Percentiles rank a stretch among this genome's conserved stretches.
These are phyloP conservation scores for Yamadazyma conglobata DNA, from an alignment of 1,139 yeast species.

Conservation along the genomic window DNA sequence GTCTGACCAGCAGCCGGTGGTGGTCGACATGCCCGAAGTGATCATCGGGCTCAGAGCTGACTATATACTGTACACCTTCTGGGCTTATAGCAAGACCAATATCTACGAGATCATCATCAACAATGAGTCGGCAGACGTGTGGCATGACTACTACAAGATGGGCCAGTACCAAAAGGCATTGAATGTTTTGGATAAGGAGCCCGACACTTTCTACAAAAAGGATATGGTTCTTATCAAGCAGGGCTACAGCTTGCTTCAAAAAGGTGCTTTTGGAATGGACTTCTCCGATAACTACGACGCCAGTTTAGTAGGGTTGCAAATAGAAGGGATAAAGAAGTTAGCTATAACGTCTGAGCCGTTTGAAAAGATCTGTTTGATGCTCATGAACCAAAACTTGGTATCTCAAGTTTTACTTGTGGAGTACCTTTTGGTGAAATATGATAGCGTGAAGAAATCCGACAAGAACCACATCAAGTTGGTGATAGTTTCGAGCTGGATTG, in stretches of 20 bases:
- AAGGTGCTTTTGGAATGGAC: constrained; percentile 40
- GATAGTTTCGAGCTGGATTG: constrained; percentile 78
- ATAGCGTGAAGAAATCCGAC: constrained; percentile 26
- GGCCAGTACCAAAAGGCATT: constrained; percentile 71
- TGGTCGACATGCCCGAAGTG: constrained; percentile 25
- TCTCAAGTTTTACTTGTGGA: constrained; percentile 42
- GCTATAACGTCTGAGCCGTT: constrained; percentile 68
- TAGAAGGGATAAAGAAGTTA: constrained; percentile 58
- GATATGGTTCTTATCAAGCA: constrained; percentile 61
- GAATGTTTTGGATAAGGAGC: constrained; percentile 27
- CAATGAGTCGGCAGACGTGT: constrained; percentile 69
- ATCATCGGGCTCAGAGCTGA: constrained; percentile 63
- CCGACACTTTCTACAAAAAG: constrained; percentile 17
- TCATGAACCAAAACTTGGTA: constrained; percentile 39
- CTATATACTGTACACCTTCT: constrained; percentile 29
- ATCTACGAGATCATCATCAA: constrained; percentile 53
- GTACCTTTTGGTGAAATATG: constrained; percentile 56
- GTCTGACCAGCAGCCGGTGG: constrained; percentile 15
- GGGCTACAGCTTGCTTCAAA: constrained; percentile 55
- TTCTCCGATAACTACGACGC: constrained; percentile 15
- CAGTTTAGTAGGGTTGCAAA: constrained; percentile 25
- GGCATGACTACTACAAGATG: constrained; percentile 67
- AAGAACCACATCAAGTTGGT: constrained; percentile 50
- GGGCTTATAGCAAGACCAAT: constrained; percentile 19
- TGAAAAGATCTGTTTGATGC: constrained; percentile 65